Evolutionary conservation across 257 asterid species (phyloP), one percentile per base, ranked within the genome.

Genomic region (Handroanthus guayacan): DNA sequence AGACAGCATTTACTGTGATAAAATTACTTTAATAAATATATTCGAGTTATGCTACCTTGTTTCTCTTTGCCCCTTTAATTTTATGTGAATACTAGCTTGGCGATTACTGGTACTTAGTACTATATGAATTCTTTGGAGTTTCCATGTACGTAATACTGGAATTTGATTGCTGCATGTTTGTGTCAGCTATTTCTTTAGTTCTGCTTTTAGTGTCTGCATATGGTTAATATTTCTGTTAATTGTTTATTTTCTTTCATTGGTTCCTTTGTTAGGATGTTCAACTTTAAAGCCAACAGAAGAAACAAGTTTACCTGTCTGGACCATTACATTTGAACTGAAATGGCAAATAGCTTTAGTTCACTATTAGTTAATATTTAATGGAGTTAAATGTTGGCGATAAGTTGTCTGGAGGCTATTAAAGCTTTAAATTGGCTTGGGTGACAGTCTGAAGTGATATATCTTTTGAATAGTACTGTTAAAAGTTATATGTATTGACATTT

Each of bases 341-440:
- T n/a, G 8, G 55, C 76, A 50, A 17, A 71, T 61, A 20, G 31
- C 69, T 51, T 54, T 36, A 68, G 9, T 75, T 56, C 47, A 52
- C 37, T 55, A 62, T 17, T 72, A 13, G 3, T 58, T 7, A 39
- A 18, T 54, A 6, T 71, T 73, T 8, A 41, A 47, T 58, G 39
- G 58, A 75, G 58, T 48, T 62, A 55, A 67, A 31, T 58, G 57
- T 44, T 55, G 63, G n/a, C 63, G 50, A 10, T 68, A 67, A 51
- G 58, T 67, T 62, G 73, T 55, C 62, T 2, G 71, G 4, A 18
- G 43, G 10, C 57, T 20, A 16, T 17, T 12, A n/a, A 43, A 54
- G n/a, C 25, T 37, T 31, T 1, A 34, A 8, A 52, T 7, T 60
- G 37, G 65, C 37, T 56, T 18, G 37, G 14, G 13, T 14, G 54